Conservation (phyloP, 306 rosid species). For the Ceratonia siliqua region DNA sequence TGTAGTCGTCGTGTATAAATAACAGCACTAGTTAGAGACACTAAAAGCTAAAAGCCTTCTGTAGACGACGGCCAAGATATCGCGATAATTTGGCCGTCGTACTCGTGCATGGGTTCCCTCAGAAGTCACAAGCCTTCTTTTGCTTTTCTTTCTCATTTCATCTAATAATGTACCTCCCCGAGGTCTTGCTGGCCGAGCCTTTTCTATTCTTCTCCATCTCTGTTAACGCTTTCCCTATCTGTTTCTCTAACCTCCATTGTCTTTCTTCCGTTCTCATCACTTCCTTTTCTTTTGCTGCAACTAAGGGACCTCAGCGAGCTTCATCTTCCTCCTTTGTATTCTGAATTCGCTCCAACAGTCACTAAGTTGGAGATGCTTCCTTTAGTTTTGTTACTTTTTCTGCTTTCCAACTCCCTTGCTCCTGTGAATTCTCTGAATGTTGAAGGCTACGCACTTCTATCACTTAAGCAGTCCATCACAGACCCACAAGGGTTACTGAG, state of each 20-base stretch:
- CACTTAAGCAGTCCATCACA: conserved; percentile 53
- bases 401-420: conserved; percentile 39
- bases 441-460: conserved; percentile 60
- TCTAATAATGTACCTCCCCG: conserved; percentile 32
- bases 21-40: too few species aligned
- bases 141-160: background rate
- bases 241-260: conserved; percentile 15
- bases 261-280: conserved; percentile 19
- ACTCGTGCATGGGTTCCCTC: conserved; percentile 20
- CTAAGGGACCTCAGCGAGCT: conserved; percentile 32
- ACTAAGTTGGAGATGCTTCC: conserved; percentile 31
- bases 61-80: background rate
- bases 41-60: too few species aligned
- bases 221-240: conserved; percentile 36
- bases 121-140: conserved; percentile 18
- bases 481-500: conserved; percentile 65
- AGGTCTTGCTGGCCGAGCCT: conserved; percentile 37
- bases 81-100: conserved; percentile 30
- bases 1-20: too few species aligned
- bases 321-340: conserved; percentile 12
- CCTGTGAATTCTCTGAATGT: conserved; percentile 45
- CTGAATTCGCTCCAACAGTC: conserved; percentile 23
- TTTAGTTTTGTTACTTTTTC: conserved; percentile 34
- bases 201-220: conserved; percentile 35
- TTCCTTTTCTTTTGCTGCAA: conserved; percentile 26